Evolutionary conservation across 345 rosid species (phyloP).

Genomic region (Corchorus capsularis): DNA sequence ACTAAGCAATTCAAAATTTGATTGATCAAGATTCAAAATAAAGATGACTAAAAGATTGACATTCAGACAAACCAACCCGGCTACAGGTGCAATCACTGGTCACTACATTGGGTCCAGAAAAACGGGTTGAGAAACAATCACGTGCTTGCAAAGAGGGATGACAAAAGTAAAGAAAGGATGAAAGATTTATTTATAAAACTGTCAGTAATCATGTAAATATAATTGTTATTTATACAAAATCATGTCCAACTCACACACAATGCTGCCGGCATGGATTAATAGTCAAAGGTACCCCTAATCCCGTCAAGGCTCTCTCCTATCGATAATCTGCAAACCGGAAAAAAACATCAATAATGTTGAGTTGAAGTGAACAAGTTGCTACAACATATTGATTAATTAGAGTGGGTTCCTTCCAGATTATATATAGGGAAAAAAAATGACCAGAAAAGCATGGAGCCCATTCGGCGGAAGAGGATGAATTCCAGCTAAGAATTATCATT

Average conservation of each 20-base stretch:
- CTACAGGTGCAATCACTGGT: neutral
- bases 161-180: neutral
- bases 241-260: slow-evolving; percentile 3
- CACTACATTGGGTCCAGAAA: neutral
- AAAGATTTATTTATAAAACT: neutral
- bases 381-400: neutral
- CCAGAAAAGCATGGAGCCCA: neutral
- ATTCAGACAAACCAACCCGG: neutral
- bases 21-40: neutral
- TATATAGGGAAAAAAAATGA: neutral
- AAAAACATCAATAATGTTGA: neutral
- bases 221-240: slow-evolving; percentile 5
- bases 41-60: too few species aligned
- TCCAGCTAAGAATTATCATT: neutral
- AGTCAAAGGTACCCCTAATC: slow-evolving; percentile 51
- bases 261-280: slow-evolving; percentile 14
- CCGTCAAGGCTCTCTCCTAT: slow-evolving; percentile 60
- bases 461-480: neutral
- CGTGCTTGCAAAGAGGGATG: neutral
- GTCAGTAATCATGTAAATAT: neutral
- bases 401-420: neutral
- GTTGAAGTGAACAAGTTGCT: neutral
- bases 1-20: neutral
- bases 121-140: neutral
- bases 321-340: slow-evolving; percentile 41